Evolutionary conservation across 2,329 filamentous ascomycete species (phyloP).

Genomic region (Sarocladium brachiariae): DNA sequence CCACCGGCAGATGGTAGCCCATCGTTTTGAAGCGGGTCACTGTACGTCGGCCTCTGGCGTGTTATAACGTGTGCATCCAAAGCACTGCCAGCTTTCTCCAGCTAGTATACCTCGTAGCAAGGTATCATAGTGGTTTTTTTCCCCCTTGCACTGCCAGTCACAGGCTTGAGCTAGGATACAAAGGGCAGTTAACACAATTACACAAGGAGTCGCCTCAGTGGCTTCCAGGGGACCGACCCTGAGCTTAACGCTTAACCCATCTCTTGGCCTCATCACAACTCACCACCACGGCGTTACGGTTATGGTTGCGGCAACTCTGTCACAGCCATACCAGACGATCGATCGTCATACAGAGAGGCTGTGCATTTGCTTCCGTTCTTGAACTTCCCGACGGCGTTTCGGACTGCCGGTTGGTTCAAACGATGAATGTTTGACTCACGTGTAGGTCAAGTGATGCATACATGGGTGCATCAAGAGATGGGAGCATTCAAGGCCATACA

Average conservation of each 20-base stretch:
- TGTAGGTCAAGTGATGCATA: background rate
- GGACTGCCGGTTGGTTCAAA: background rate
- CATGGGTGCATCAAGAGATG: too few relatives aligned
- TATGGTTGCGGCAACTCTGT: too few relatives aligned
- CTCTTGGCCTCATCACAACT: background rate
- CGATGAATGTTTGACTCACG: background rate
- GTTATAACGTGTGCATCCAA: too few relatives aligned
- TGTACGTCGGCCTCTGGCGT: too few relatives aligned
- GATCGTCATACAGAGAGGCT: too few relatives aligned
- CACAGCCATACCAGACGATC: slow-evolving; percentile 2
- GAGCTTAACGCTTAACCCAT: background rate
- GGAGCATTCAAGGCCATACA: background rate
- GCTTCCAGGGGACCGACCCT: background rate
- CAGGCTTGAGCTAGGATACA: background rate
- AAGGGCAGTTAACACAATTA: too few relatives aligned
- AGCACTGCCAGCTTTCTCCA: too few relatives aligned
- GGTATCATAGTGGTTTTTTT: background rate
- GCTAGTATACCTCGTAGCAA: too few relatives aligned
- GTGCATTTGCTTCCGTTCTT: background rate
- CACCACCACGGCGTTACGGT: too few relatives aligned
- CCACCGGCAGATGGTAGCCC: background rate
- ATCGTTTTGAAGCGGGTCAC: too few relatives aligned
- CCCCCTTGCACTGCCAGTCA: background rate
- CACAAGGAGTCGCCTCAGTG: too few relatives aligned
- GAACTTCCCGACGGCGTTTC: slow-evolving; percentile 1